A percentile compares a stretch with the other conserved stretches of the same genome.
Evolutionary conservation across 2,329 filamentous ascomycete genomes (phyloP).

Genomic region (Aspergillus sp.): DNA sequence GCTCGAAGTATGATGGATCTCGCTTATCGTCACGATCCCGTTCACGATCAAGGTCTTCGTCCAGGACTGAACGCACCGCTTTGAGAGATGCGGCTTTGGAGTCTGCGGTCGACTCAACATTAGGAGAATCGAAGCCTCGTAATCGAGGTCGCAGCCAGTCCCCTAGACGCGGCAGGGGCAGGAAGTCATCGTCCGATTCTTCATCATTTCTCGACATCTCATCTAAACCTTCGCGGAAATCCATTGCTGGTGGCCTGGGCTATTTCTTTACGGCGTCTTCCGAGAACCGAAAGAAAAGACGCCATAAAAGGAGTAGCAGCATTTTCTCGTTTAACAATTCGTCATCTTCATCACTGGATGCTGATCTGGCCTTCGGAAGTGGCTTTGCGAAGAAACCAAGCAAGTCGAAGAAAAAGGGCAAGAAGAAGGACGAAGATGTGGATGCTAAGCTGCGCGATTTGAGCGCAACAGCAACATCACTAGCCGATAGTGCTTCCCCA

Average conservation of each 20-base stretch:
- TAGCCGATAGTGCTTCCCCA: constrained; percentile 36
- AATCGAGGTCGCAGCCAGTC: constrained; percentile 30
- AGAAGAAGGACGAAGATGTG: constrained; percentile 29
- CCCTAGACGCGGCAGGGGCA: constrained; percentile 23
- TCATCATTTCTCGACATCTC: constrained; percentile 65
- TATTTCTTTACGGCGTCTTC: constrained; percentile 62
- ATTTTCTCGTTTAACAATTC: constrained; percentile 59
- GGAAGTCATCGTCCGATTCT: constrained; percentile 33
- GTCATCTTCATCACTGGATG: constrained; percentile 64
- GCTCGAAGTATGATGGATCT: constrained; percentile 25
- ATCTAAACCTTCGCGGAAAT: constrained; percentile 43
- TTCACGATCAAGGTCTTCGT: constrained; percentile 41
- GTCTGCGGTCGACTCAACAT: constrained; percentile 29
- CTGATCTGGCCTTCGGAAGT: constrained; percentile 63
- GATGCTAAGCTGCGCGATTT: constrained; percentile 46
- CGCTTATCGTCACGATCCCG: constrained; percentile 30
- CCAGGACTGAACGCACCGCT: constrained; percentile 19
- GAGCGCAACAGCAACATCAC: constrained; percentile 42
- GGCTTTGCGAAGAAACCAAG: constrained; percentile 42
- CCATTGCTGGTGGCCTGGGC: constrained; percentile 51
- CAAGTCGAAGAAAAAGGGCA: constrained; percentile 30
- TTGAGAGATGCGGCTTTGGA: constrained; percentile 32
- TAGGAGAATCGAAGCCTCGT: constrained; percentile 19
- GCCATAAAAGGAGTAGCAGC: constrained; percentile 42
- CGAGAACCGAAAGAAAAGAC: constrained; percentile 48